A percentile compares a stretch with the other conserved stretches of the same genome.
Conservation (phyloP, 495 filamentous ascomycete genomes). For the Xylaria scruposa region DNA sequence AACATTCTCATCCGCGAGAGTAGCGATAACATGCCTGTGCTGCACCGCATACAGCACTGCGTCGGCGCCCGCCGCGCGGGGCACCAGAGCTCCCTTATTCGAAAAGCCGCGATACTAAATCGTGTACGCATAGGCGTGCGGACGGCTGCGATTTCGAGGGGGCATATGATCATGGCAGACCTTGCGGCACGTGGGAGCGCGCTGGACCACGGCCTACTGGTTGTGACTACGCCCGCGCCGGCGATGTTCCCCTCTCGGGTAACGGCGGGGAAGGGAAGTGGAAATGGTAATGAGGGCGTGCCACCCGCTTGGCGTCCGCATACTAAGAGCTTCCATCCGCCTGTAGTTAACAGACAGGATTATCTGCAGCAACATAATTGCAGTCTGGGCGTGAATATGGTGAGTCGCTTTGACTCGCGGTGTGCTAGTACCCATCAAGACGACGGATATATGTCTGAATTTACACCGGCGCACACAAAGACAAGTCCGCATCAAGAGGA, state of each 20-base stretch:
- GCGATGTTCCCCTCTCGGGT: conserved; percentile 20
- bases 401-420: neutral
- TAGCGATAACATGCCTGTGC: conserved; percentile 49
- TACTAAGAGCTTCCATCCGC: conserved; percentile 31
- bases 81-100: conserved; percentile 45
- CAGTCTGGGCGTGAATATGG: neutral
- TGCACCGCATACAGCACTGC: conserved; percentile 62
- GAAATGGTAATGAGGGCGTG: neutral
- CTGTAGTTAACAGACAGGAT: neutral
- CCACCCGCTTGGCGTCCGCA: conserved; percentile 34
- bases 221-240: conserved; percentile 32
- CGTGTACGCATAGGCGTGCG: conserved; percentile 50
- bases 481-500: neutral
- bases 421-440: neutral
- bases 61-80: conserved; percentile 14
- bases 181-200: conserved; percentile 35
- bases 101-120: conserved; percentile 64
- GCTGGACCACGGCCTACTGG: conserved; percentile 35
- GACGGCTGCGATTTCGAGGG: conserved; percentile 36
- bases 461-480: neutral
- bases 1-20: conserved; percentile 68
- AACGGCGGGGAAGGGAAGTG: neutral
- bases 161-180: conserved; percentile 35
- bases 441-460: neutral
- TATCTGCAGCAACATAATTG: neutral